phyloP scores from a whole-genome alignment of 805 yeast genomes.

The Metschnikowia anglica region DNA sequence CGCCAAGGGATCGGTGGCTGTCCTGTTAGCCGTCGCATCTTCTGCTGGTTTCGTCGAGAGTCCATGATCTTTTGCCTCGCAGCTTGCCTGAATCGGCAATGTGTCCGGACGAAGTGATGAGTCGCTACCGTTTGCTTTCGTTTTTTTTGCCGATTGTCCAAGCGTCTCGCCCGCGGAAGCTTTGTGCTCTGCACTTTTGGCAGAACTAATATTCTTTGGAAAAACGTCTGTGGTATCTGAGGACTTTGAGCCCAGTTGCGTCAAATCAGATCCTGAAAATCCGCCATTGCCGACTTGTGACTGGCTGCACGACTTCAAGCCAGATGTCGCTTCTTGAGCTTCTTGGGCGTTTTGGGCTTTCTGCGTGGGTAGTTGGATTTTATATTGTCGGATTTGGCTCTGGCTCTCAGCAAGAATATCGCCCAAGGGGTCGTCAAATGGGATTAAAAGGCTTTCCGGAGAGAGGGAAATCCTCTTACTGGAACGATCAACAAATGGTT shows the following conservation, averaged over 20 bases:
- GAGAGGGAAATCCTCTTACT: not conserved
- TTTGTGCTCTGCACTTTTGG: too few relatives aligned
- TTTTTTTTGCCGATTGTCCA: too few relatives aligned
- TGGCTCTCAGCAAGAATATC: constrained; percentile 23
- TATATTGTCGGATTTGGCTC: constrained; percentile 15
- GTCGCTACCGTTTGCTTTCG: too few relatives aligned
- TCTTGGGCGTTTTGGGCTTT: not conserved
- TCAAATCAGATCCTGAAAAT: too few relatives aligned
- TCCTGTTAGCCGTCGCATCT: constrained; percentile 3
- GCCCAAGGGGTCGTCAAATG: constrained; percentile 24
- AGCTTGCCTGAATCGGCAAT: too few relatives aligned
- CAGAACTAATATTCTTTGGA: too few relatives aligned
- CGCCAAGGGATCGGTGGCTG: constrained; percentile 40
- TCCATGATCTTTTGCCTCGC: not conserved
- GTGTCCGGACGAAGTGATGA: too few relatives aligned
- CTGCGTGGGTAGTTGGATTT: constrained; percentile 21
- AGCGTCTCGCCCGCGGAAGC: too few relatives aligned
- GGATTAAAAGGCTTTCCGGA: constrained; percentile 9
- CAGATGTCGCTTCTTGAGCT: not conserved
- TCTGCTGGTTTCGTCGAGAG: not conserved
- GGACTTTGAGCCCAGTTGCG: too few relatives aligned
- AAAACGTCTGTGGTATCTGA: too few relatives aligned
- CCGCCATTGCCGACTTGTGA: not conserved
- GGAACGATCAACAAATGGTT: constrained; percentile 19
- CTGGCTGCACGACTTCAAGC: not conserved